These are phyloP conservation scores for Microstegium vimineum DNA, from an alignment of 176 grass and related monocot species.

Conservation along the genomic window DNA sequence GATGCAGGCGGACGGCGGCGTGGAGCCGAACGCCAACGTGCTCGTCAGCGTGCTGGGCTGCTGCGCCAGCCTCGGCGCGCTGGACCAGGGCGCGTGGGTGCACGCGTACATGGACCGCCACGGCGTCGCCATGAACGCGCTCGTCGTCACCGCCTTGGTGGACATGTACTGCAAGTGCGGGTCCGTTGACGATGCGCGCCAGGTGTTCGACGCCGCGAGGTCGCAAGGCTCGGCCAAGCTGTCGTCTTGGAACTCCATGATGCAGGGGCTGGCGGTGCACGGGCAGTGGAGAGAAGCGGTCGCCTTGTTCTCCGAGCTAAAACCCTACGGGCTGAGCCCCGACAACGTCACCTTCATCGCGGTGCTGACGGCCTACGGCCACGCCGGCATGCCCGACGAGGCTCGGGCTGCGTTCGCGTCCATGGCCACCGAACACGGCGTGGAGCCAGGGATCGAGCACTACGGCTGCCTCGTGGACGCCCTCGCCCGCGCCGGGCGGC, in stretches of 20 bases:
- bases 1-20: conserved; percentile 50
- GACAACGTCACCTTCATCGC: conserved; percentile 72
- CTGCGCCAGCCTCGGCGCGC: conserved; percentile 48
- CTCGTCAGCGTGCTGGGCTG: conserved; percentile 61
- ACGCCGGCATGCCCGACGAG: conserved; percentile 53
- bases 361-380: conserved; percentile 52
- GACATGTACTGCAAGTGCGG: conserved; percentile 84
- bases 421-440: conserved; percentile 33
- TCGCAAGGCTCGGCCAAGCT: conserved; percentile 29
- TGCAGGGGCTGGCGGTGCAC: conserved; percentile 55
- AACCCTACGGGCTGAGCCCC: conserved; percentile 12
- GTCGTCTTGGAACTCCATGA: conserved; percentile 73
- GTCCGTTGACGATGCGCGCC: conserved; percentile 27
- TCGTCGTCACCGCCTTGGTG: conserved; percentile 55
- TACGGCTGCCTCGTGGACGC: conserved; percentile 70
- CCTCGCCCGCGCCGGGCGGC: conserved; percentile 45
- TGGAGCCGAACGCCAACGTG: conserved; percentile 64
- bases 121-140: conserved; percentile 35
- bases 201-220: conserved; percentile 42
- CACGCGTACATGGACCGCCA: conserved; percentile 52
- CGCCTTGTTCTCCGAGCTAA: conserved; percentile 44
- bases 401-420: conserved; percentile 40
- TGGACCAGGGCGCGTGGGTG: conserved; percentile 65
- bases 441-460: conserved; percentile 59
- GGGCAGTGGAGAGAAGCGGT: conserved; percentile 34